Conservation (phyloP, 129 eudicot genomes). For the Saposhnikovia divaricata region DNA sequence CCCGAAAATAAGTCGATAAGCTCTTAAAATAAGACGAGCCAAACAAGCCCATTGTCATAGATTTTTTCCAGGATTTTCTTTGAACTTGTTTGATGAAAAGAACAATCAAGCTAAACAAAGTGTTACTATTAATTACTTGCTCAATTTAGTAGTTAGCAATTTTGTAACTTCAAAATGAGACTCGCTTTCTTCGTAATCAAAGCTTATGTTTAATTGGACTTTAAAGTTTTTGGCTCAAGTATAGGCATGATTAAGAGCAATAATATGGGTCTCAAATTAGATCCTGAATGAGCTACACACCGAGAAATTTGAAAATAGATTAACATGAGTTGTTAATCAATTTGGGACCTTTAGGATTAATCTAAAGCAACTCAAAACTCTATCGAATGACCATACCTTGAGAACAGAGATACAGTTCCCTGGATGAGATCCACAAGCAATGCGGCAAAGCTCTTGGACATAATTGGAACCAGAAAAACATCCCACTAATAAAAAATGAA, state of each 20-base stretch:
- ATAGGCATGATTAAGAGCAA: too few species aligned
- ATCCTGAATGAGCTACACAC: too few species aligned
- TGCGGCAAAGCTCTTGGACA: constrained; percentile 59
- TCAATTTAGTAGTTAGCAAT: not conserved
- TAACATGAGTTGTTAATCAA: too few species aligned
- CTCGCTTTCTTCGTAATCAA: not conserved
- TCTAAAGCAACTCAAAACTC: too few species aligned
- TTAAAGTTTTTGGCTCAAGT: too few species aligned
- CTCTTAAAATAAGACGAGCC: too few species aligned
- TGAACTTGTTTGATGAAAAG: not conserved
- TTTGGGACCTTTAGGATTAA: too few species aligned
- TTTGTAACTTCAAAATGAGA: not conserved
- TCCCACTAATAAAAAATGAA: constrained; percentile 47
- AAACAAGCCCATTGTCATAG: too few species aligned
- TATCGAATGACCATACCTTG: constrained; percentile 27
- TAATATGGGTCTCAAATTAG: too few species aligned
- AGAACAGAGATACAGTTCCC: constrained; percentile 70
- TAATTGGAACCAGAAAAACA: constrained; percentile 50
- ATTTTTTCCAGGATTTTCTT: not conserved
- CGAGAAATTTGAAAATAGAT: too few species aligned
- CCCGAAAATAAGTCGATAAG: too few species aligned
- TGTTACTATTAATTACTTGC: not conserved
- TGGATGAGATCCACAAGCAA: constrained; percentile 62
- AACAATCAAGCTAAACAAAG: not conserved
- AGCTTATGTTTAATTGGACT: not conserved